phyloP scores from a whole-genome alignment of 129 eudicot species.

The Arctium lappa region DNA sequence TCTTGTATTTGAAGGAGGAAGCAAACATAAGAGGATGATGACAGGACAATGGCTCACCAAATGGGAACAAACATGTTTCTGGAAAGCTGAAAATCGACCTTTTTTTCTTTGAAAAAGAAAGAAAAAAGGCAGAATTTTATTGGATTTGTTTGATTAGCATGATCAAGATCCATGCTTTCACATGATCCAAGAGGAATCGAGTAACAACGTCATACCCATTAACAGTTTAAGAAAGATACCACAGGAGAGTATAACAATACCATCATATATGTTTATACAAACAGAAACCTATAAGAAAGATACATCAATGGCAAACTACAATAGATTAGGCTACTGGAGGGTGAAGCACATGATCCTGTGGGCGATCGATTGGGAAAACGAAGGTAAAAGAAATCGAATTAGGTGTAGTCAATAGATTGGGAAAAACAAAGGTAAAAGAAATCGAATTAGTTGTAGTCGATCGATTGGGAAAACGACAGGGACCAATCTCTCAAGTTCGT shows the following conservation, averaged over 20 bases:
- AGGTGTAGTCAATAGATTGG: too few species aligned
- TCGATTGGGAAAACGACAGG: too few species aligned
- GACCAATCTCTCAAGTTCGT: too few species aligned
- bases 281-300: conserved; percentile 20
- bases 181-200: too few species aligned
- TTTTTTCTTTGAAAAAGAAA: too few species aligned
- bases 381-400: too few species aligned
- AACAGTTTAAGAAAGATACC: too few species aligned
- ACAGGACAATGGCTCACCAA: not conserved
- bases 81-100: too few species aligned
- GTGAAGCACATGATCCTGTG: conserved; percentile 81
- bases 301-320: conserved; percentile 26
- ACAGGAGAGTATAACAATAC: not conserved
- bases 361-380: not conserved
- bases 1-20: not conserved
- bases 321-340: conserved; percentile 86
- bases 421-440: too few species aligned
- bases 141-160: conserved; percentile 3
- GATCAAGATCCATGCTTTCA: conserved; percentile 5
- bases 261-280: conserved; percentile 13
- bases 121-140: too few species aligned
- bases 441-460: too few species aligned
- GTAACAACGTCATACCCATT: too few species aligned
- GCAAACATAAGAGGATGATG: not conserved
- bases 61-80: not conserved